Percentiles rank a stretch among this genome's conserved stretches.
These are phyloP conservation scores for Reutealis trisperma DNA, from an alignment of 345 rosid species.

Conservation along the genomic window DNA sequence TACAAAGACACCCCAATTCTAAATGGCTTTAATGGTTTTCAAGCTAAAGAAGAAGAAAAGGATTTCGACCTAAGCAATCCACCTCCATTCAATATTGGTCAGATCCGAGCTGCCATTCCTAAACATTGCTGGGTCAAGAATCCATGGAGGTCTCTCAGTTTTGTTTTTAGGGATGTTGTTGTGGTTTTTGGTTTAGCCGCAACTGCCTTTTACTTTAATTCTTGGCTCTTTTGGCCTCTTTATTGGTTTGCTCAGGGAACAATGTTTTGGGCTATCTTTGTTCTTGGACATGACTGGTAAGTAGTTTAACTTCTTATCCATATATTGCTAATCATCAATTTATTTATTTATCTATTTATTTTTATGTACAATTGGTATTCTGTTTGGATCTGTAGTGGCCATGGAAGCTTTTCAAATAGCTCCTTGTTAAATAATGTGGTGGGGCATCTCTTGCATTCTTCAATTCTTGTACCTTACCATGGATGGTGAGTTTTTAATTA, in stretches of 20 bases:
- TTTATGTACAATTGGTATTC: neutral
- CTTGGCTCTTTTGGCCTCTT: constrained; percentile 27
- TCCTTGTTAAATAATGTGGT: constrained; percentile 16
- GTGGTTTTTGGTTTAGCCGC: constrained; percentile 16
- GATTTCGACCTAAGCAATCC: constrained; percentile 27
- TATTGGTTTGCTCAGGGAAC: constrained; percentile 33
- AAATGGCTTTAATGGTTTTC: neutral
- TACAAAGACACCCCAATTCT: too few species aligned
- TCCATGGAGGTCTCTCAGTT: constrained; percentile 30
- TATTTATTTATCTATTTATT: too few species aligned
- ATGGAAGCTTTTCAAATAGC: constrained; percentile 33
- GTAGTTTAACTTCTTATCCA: neutral
- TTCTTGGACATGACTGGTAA: constrained; percentile 38
- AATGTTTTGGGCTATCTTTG: constrained; percentile 37
- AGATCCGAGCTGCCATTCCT: constrained; percentile 33
- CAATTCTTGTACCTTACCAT: constrained; percentile 34
- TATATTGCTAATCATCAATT: neutral
- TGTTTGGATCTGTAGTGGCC: constrained; percentile 22
- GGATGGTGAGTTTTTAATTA: constrained; percentile 21
- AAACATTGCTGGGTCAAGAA: constrained; percentile 35
- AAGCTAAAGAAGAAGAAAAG: too few species aligned
- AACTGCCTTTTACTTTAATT: constrained; percentile 13
- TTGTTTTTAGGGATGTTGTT: constrained; percentile 22
- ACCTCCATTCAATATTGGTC: constrained; percentile 34
- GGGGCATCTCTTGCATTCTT: constrained; percentile 32